phyloP scores from a whole-genome alignment of 495 filamentous ascomycete genomes.

The Penicillium canariense region DNA sequence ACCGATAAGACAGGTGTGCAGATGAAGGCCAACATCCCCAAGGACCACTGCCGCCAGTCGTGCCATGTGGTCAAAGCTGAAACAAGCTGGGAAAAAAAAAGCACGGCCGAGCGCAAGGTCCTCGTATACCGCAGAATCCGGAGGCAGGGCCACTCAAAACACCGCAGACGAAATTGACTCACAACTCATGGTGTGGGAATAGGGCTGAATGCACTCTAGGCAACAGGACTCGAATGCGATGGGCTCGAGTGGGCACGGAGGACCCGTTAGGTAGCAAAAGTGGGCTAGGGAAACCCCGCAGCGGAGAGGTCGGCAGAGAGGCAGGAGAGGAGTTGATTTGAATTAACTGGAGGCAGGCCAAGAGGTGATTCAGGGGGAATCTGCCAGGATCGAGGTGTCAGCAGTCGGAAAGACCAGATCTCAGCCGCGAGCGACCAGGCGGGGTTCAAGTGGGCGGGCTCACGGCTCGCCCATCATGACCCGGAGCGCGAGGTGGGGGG shows the following conservation, averaged over 20 bases:
- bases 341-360: not conserved
- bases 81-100: not conserved
- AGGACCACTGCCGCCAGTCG: not conserved
- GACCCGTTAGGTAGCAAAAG: conserved; percentile 16
- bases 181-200: conserved; percentile 32
- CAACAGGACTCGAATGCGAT: conserved; percentile 10
- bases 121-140: not conserved
- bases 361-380: not conserved
- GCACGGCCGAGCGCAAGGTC: not conserved
- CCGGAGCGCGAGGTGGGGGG: not conserved
- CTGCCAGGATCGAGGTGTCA: conserved; percentile 1
- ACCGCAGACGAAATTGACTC: conserved; percentile 21
- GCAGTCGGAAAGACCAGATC: conserved; percentile 10
- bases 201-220: conserved; percentile 20
- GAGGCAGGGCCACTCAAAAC: not conserved
- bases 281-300: conserved; percentile 23
- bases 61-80: conserved; percentile 10
- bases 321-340: not conserved
- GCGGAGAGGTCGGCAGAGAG: conserved; percentile 7
- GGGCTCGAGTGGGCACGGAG: conserved; percentile 13
- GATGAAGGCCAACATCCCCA: not conserved
- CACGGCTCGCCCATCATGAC: conserved; percentile 1
- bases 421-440: conserved; percentile 12
- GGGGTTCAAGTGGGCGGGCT: conserved; percentile 6
- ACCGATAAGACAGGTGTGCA: not conserved